These are phyloP conservation scores for Kingdonia uniflora DNA, from an alignment of 164 flowering plant genomes.

Conservation along the genomic window DNA sequence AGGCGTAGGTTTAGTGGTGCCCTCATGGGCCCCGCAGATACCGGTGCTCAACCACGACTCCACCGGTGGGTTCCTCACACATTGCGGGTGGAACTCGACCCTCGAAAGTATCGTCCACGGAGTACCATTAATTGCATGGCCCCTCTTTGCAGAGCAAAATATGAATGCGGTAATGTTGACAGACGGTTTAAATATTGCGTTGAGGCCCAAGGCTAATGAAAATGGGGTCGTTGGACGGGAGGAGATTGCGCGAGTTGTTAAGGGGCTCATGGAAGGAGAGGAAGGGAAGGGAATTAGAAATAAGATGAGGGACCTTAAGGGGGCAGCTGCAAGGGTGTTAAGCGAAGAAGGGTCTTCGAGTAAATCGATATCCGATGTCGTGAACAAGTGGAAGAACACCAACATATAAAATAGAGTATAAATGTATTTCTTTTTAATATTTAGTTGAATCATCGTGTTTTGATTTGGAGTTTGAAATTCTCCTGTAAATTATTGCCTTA, in stretches of 20 bases:
- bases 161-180: conserved; percentile 29
- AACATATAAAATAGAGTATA: too few relatives aligned
- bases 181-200: conserved; percentile 21
- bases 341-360: conserved; percentile 17
- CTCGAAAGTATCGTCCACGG: conserved; percentile 30
- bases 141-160: conserved; percentile 35
- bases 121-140: conserved; percentile 39
- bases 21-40: conserved; percentile 37
- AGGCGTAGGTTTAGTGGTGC: conserved; percentile 23
- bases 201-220: conserved; percentile 12
- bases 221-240: conserved; percentile 18
- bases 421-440: too few relatives aligned
- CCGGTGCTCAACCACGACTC: conserved; percentile 24
- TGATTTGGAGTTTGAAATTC: too few relatives aligned
- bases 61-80: conserved; percentile 33
- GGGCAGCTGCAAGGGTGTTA: conserved; percentile 7
- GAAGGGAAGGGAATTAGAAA: conserved; percentile 17
- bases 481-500: too few relatives aligned
- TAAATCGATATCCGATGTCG: conserved; percentile 10
- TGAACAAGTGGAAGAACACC: conserved; percentile 8
- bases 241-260: conserved; percentile 20
- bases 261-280: conserved; percentile 22
- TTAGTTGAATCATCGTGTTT: too few relatives aligned
- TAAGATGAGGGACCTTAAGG: conserved; percentile 15
- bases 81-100: conserved; percentile 43